Percentiles rank a stretch among this genome's conserved stretches.
phyloP scores from a whole-genome alignment of 129 eudicot species.

The Kitagawia praeruptora region DNA sequence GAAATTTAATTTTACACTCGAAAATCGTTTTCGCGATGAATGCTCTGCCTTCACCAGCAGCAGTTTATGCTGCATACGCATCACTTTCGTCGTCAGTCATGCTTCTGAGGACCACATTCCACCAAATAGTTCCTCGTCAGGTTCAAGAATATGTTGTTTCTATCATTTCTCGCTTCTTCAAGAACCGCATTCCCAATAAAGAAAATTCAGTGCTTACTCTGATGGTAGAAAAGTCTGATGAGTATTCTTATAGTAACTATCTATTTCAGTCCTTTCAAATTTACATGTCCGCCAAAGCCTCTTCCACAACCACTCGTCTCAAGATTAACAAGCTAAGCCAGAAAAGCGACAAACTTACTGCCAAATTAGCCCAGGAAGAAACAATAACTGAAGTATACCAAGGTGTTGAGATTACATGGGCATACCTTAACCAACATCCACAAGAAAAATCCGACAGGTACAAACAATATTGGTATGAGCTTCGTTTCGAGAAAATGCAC shows the following conservation, averaged over 20 bases:
- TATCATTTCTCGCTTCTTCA: background rate
- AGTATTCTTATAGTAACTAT: too few species aligned
- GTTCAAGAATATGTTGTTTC: background rate
- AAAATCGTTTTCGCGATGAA: background rate
- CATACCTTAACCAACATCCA: background rate
- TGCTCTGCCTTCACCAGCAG: background rate
- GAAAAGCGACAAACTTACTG: too few species aligned
- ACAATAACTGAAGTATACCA: background rate
- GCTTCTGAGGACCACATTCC: background rate
- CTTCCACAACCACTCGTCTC: background rate
- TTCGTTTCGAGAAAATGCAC: constrained; percentile 21
- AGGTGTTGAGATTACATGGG: background rate
- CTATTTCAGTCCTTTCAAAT: background rate
- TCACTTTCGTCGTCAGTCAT: background rate
- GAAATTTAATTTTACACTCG: too few species aligned
- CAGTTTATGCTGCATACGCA: background rate
- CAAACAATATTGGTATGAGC: constrained; percentile 15
- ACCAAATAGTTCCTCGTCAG: background rate
- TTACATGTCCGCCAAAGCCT: background rate
- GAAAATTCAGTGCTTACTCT: background rate
- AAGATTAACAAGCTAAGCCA: background rate
- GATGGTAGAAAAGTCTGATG: background rate
- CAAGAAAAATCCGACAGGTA: too few species aligned
- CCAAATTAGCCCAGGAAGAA: background rate
- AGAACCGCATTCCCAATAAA: background rate